A percentile compares a stretch with the other conserved stretches of the same genome.
Evolutionary conservation across 768 basidiomycete genomes (phyloP).

Genomic region (Phaeolepiota aurea): DNA sequence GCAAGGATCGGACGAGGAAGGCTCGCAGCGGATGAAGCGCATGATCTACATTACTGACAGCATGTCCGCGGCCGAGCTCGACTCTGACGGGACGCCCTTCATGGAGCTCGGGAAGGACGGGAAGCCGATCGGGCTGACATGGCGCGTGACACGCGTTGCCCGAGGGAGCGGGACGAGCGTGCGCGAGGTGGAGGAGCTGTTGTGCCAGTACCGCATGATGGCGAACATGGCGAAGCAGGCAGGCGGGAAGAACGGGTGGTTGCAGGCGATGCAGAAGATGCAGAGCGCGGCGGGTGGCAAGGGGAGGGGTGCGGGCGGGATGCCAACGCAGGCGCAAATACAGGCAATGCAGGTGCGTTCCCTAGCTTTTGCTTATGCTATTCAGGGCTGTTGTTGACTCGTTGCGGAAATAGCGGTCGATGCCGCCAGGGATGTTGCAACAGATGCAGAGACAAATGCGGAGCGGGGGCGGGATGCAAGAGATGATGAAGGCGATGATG

Average conservation of each 20-base stretch:
- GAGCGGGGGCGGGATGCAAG: conserved; percentile 85
- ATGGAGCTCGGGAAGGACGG: conserved; percentile 79
- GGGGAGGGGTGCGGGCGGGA: conserved; percentile 78
- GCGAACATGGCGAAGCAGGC: conserved; percentile 98
- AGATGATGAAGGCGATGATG: conserved; percentile 99
- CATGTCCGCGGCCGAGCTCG: conserved; percentile 90
- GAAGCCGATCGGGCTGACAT: conserved; percentile 80
- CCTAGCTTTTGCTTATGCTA: conserved; percentile 3
- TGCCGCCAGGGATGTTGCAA: conserved; percentile 94
- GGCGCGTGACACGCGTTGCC: conserved; percentile 86
- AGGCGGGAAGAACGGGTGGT: conserved; percentile 94
- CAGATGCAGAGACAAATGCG: conserved; percentile 83
- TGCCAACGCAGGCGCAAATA: conserved; percentile 90
- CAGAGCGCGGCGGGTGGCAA: conserved; percentile 80
- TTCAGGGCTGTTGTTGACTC: neutral
- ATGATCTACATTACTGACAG: conserved; percentile 99
- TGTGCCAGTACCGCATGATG: conserved; percentile 98
- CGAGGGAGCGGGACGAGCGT: conserved; percentile 91
- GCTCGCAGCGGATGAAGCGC: conserved; percentile 82
- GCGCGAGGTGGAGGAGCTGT: conserved; percentile 93
- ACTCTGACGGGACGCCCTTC: conserved; percentile 90
- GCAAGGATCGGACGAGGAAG: conserved; percentile 92
- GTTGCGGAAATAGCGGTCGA: conserved; percentile 53
- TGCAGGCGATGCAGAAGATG: conserved; percentile 90
- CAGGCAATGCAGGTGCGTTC: conserved; percentile 80